Evolutionary conservation across 2,329 filamentous ascomycete genomes (phyloP), one percentile per base, ranked within the genome.

Genomic region (Microdochium nivale): DNA sequence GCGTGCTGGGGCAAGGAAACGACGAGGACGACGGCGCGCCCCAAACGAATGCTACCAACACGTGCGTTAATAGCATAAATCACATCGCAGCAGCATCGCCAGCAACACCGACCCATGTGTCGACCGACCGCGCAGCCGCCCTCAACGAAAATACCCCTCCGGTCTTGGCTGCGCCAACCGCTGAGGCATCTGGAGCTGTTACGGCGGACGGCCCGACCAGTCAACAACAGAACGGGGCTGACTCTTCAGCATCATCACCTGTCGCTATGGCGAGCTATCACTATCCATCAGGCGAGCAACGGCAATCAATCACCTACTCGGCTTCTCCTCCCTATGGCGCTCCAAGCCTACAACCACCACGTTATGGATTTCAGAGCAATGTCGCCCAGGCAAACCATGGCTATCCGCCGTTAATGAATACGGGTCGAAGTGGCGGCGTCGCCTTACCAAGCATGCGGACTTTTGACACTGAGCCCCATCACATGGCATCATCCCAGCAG

Each of bases 371-470:
- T 52, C 48, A 57, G 23, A 62, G 56, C 49, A 53, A 61, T 21
- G 52, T 54, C 9, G 55, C 55, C 24, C 59, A 54, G 46, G 53
- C 50, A n/a, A 57, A 61, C 51, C 70, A 72, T 54, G 59, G 62
- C 21, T 73, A 72, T 55, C 66, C 70, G 55, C 57, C 65, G 50
- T 62, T 53, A 47, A 49, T 64, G 3, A 57, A 60, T 47, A 57
- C 62, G 47, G 55, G 62, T 44, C 40, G 40, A 21, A 63, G 60
- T 43, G 65, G 57, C 49, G 62, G 67, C 43, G 68, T 70, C 51
- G 63, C 70, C 7, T 60, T 73, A 46, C 70, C 70, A 47, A 73
- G 70, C 55, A 72, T 73, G 67, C 67, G 69, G 54, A 71, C 70
- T 3, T 68, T 72, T 58, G 70, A 72, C 52, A 64, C 66, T 49